Evolutionary conservation across 495 filamentous ascomycete genomes (phyloP), one percentile per base, ranked within the genome.

Genomic region (Aspergillus avenaceus): DNA sequence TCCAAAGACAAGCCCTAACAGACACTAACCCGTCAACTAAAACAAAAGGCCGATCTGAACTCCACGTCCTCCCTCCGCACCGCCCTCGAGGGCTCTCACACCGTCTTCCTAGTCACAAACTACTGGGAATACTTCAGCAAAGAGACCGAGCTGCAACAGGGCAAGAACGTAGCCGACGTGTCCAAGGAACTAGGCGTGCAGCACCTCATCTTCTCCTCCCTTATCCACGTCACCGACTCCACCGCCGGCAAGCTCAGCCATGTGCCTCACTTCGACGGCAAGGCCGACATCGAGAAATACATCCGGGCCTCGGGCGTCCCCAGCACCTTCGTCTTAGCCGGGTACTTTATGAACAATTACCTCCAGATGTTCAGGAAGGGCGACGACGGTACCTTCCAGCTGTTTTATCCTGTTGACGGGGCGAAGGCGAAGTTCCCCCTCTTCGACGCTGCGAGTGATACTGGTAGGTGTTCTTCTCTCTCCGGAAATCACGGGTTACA

Each of bases 281-380:
- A 78, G 50, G 73, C 64, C 16, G 54, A 58, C 13, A 59, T 60
- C 7, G 75, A 77, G 50, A 40, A 63, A 21, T 73, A 77, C 28
- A 73, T 75, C 32, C 64, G 68, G 2, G 49, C 29, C 21, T 49
- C 43, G 8, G 73, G 66, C 11, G 57, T 87, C 13, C 70, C 72
- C 0, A 69, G 74, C 49, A 79, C 77, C 0, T 84, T 78, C 56
- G 72, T 84, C 54, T 54, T 79, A 29, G 73, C 80, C 3, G 83
- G 78, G 12, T 76, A 74, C 54, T 86, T 77, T 69, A 84, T 84
- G 81, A 67, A 66, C 51, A 82, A 81, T 55, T 53, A 69, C 14
- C 54, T 50, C 6, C 45, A 40, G 14, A 36, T 52, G 37, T 29
- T 69, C 8, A 48, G 52, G 26, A 56, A 62, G 27, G 53, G 54